phyloP scores from a whole-genome alignment of 1,284 basidiomycete species.

The Boletus holoroseus region DNA sequence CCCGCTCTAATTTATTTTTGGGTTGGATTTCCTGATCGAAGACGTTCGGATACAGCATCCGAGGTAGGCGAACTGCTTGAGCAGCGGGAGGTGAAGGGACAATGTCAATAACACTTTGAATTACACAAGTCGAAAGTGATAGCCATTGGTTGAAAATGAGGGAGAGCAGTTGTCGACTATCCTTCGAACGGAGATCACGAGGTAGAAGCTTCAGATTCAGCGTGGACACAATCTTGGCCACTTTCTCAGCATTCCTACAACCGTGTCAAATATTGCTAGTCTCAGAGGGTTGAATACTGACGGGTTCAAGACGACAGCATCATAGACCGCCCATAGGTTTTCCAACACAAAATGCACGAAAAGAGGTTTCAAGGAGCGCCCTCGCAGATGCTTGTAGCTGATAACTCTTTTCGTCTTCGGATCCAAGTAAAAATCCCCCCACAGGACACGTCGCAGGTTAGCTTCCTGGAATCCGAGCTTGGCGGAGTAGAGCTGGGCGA shows the following conservation, averaged over 20 bases:
- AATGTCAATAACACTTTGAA: constrained; percentile 88
- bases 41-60: constrained; percentile 86
- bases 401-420: constrained; percentile 94
- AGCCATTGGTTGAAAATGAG: constrained; percentile 96
- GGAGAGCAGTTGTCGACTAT: constrained; percentile 77
- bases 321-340: constrained; percentile 96
- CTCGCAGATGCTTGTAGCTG: constrained; percentile 84
- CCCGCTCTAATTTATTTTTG: constrained; percentile 75
- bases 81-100: constrained; percentile 84
- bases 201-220: constrained; percentile 82
- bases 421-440: constrained; percentile 98
- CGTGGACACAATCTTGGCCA: constrained; percentile 82
- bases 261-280: constrained; percentile 45
- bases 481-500: constrained; percentile 87
- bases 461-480: constrained; percentile 91
- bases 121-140: constrained; percentile 87
- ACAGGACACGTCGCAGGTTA: constrained; percentile 83
- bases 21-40: constrained; percentile 54
- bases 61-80: constrained; percentile 81
- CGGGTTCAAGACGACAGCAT: constrained; percentile 82
- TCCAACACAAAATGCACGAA: constrained; percentile 98
- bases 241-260: constrained; percentile 78
- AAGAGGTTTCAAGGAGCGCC: constrained; percentile 87
- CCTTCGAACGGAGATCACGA: constrained; percentile 90
- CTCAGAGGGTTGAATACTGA: constrained; percentile 41